These are phyloP conservation scores for Gigaspora rosea DNA, from an alignment of 192 early-diverging fungal genomes.

Conservation along the genomic window DNA sequence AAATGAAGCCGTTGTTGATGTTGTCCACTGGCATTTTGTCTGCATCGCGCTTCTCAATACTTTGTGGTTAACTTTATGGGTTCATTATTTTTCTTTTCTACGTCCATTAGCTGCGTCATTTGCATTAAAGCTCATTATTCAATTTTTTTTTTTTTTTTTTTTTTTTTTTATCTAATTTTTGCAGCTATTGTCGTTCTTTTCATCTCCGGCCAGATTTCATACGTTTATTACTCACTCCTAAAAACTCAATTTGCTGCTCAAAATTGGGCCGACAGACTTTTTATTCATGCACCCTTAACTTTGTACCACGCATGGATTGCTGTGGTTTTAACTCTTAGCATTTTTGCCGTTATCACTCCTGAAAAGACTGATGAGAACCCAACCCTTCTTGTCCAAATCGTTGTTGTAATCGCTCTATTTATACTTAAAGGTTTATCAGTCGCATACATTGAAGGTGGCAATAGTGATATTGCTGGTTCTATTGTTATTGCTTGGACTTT, in stretches of 20 bases:
- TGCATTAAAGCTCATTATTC: no score
- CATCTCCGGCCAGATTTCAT: background rate
- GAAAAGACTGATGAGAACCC: background rate
- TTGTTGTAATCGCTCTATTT: background rate
- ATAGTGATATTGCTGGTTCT: background rate
- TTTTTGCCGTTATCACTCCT: background rate
- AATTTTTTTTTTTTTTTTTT: background rate
- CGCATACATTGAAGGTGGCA: background rate
- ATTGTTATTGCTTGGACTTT: background rate
- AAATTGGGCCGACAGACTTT: background rate
- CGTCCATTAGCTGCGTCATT: no score
- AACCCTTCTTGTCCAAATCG: background rate
- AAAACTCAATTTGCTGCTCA: background rate
- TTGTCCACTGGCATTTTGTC: slow-evolving; percentile 65
- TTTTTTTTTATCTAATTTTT: background rate
- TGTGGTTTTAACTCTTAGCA: background rate
- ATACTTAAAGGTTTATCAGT: background rate
- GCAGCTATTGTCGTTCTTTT: background rate
- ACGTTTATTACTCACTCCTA: background rate
- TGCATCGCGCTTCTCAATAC: slow-evolving; percentile 55
- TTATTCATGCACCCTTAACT: background rate
- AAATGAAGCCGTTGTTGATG: slow-evolving; percentile 58
- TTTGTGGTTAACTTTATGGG: slow-evolving; percentile 21
- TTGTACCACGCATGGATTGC: background rate
- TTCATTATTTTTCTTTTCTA: background rate